Conservation (phyloP, 768 basidiomycete genomes). For the Auriscalpium microsporum region DNA sequence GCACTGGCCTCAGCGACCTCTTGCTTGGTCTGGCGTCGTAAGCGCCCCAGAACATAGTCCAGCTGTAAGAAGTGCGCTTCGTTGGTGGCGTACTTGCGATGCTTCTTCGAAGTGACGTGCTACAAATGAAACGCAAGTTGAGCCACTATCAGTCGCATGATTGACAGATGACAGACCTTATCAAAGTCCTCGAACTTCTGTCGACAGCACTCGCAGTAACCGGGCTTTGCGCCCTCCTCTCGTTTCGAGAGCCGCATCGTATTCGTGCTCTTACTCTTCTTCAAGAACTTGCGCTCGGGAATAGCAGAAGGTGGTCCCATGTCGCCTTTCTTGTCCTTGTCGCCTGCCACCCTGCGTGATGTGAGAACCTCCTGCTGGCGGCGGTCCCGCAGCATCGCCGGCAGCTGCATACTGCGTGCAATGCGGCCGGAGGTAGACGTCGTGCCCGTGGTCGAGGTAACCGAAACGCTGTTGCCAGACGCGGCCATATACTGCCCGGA, state of each 20-base stretch:
- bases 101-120: slow-evolving; percentile 68
- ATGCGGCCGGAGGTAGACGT: slow-evolving; percentile 52
- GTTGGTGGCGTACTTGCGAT: slow-evolving; percentile 75
- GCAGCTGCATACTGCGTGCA: slow-evolving; percentile 38
- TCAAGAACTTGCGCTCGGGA: slow-evolving; percentile 44
- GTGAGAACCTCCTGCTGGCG: slow-evolving; percentile 62
- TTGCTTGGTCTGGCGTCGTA: slow-evolving; percentile 38
- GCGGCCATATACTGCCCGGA: slow-evolving; percentile 76
- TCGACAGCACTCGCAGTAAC: slow-evolving; percentile 97
- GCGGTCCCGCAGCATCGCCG: slow-evolving; percentile 44
- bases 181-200: slow-evolving; percentile 84
- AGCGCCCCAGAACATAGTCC: slow-evolving; percentile 62
- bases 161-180: slow-evolving; percentile 40
- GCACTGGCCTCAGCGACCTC: slow-evolving; percentile 21
- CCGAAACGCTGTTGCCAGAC: slow-evolving; percentile 89
- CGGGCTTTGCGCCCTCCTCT: slow-evolving; percentile 84
- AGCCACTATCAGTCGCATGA: not conserved
- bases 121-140: slow-evolving; percentile 22
- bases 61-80: slow-evolving; percentile 71
- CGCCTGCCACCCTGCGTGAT: slow-evolving; percentile 39
- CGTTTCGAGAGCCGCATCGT: slow-evolving; percentile 66
- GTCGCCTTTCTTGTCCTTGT: slow-evolving; percentile 25
- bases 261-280: slow-evolving; percentile 77
- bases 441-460: slow-evolving; percentile 87
- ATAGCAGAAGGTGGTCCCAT: slow-evolving; percentile 68